These are phyloP conservation scores for Cytospora paraplurivora DNA, from an alignment of 2,329 filamentous ascomycete genomes.

Conservation along the genomic window DNA sequence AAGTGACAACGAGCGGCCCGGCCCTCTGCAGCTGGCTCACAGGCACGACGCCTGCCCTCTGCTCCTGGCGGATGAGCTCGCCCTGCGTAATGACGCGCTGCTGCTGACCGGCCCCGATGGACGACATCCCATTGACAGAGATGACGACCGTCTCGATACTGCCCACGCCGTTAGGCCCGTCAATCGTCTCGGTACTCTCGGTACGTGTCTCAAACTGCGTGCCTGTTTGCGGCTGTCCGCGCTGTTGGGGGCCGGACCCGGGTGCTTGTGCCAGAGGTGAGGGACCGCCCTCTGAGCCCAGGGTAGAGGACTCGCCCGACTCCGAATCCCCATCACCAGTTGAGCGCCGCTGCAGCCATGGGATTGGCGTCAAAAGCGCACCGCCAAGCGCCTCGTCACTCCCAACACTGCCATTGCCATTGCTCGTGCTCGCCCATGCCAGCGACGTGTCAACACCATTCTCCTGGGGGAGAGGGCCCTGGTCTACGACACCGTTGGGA, in stretches of 20 bases:
- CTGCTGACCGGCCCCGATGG: slow-evolving; percentile 44
- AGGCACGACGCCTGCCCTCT: slow-evolving; percentile 77
- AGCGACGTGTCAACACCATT: slow-evolving; percentile 45
- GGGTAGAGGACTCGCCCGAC: slow-evolving; percentile 23
- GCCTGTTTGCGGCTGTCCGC: slow-evolving; percentile 33
- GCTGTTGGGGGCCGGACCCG: not conserved
- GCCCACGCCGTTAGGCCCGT: slow-evolving; percentile 77
- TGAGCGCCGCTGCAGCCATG: slow-evolving; percentile 67
- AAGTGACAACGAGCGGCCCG: slow-evolving; percentile 34
- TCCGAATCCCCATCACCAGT: slow-evolving; percentile 30
- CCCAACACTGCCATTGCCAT: slow-evolving; percentile 50
- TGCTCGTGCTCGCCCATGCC: slow-evolving; percentile 44
- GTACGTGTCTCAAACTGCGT: slow-evolving; percentile 61
- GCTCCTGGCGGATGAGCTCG: slow-evolving; percentile 82
- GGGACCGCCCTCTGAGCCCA: slow-evolving; percentile 25
- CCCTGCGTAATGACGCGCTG: slow-evolving; percentile 73
- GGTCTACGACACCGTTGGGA: slow-evolving; percentile 64
- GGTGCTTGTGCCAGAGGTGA: slow-evolving; percentile 13
- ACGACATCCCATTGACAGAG: slow-evolving; percentile 69
- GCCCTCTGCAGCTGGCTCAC: slow-evolving; percentile 59
- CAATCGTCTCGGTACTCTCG: slow-evolving; percentile 77
- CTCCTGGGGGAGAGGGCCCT: slow-evolving; percentile 37
- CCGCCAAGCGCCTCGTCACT: slow-evolving; percentile 89
- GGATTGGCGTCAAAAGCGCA: slow-evolving; percentile 88
- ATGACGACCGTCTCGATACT: slow-evolving; percentile 81